phyloP scores from a whole-genome alignment of 139 green algal species.

The Picochlorum sp. region DNA sequence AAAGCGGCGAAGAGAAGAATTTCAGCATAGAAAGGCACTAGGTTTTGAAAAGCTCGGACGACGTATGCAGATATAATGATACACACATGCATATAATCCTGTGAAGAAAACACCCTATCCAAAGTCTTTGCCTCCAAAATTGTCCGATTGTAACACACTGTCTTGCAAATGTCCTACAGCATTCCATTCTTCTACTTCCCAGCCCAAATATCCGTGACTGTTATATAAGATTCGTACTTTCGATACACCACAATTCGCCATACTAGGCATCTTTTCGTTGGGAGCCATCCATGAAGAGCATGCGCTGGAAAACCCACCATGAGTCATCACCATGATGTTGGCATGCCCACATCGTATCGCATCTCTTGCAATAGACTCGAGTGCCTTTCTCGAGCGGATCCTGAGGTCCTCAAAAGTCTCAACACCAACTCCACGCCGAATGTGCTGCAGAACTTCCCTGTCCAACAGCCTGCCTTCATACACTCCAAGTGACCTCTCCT shows the following conservation, averaged over 20 bases:
- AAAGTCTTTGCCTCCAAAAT: conserved; percentile 18
- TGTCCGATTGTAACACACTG: conserved; percentile 4
- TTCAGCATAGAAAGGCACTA: background rate
- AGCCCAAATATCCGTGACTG: background rate
- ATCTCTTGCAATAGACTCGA: too few species aligned
- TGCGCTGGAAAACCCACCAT: conserved; percentile 20
- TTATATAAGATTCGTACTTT: conserved; percentile 6
- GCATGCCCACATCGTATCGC: too few species aligned
- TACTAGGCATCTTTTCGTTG: background rate
- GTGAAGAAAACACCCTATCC: conserved; percentile 7
- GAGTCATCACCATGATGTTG: conserved; percentile 17
- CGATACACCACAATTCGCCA: conserved; percentile 13
- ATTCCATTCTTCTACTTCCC: conserved; percentile 7
- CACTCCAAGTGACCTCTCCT: conserved; percentile 15
- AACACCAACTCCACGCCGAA: background rate
- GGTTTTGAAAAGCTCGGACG: background rate
- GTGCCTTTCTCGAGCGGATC: background rate
- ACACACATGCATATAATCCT: background rate
- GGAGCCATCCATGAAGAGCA: background rate
- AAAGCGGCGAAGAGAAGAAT: background rate
- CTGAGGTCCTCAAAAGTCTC: background rate
- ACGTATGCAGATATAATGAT: background rate
- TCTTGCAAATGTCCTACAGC: conserved; percentile 12
- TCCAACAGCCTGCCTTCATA: conserved; percentile 10
- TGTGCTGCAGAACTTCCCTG: background rate